A percentile compares a stretch with the other conserved stretches of the same genome.
These are phyloP conservation scores for Gymnopilus dilepis DNA, from an alignment of 768 basidiomycete genomes.

Conservation along the genomic window DNA sequence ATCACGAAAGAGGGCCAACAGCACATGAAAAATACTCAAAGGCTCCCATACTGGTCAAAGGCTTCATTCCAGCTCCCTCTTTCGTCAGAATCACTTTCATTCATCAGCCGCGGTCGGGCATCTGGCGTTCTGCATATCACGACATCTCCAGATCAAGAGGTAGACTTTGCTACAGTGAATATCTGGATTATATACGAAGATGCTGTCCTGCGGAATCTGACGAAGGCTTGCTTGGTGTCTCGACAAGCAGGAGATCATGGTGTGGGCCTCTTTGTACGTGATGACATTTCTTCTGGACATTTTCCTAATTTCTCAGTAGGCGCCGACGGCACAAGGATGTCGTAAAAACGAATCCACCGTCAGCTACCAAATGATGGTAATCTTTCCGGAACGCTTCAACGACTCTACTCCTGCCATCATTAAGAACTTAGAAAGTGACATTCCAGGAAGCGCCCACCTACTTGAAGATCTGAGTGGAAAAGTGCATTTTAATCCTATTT, in stretches of 20 bases:
- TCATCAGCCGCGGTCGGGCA: neutral
- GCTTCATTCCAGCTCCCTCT: constrained; percentile 4
- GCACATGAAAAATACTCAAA: neutral
- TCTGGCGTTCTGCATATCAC: neutral
- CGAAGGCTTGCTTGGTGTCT: constrained; percentile 1
- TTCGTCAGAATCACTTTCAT: neutral
- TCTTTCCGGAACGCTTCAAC: neutral
- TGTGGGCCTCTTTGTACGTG: constrained; percentile 5
- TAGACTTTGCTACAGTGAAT: neutral
- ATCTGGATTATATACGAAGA: neutral
- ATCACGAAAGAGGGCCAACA: neutral
- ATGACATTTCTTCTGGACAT: neutral
- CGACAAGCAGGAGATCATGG: neutral
- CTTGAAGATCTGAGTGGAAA: constrained; percentile 1
- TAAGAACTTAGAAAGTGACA: constrained; percentile 9
- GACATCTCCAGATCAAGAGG: neutral
- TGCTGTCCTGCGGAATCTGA: neutral
- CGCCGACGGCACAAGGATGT: neutral
- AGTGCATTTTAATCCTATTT: constrained; percentile 7
- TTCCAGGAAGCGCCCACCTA: neutral
- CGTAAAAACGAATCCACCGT: neutral
- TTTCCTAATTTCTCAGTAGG: neutral
- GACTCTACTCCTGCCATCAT: neutral
- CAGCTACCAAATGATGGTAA: constrained; percentile 1
- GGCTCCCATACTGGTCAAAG: neutral